These are phyloP conservation scores for Talaromyces sp. DNA, from an alignment of 2,329 filamentous ascomycete species.

Conservation along the genomic window DNA sequence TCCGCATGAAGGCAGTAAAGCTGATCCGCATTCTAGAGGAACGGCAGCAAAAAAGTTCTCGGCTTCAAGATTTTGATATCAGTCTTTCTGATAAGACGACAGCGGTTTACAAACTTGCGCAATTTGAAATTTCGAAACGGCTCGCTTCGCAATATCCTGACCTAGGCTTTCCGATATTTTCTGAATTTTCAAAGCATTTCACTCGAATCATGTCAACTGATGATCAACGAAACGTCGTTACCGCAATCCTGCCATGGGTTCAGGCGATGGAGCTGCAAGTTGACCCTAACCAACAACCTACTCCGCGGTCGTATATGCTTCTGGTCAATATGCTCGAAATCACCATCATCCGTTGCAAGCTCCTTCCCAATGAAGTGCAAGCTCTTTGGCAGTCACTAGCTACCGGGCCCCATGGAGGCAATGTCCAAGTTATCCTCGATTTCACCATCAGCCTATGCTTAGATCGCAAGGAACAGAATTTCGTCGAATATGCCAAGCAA, in stretches of 20 bases:
- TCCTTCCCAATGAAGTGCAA: slow-evolving; percentile 92
- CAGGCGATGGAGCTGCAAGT: slow-evolving; percentile 89
- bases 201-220: slow-evolving; percentile 71
- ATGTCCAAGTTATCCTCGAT: slow-evolving; percentile 89
- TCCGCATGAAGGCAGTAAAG: slow-evolving; percentile 80
- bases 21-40: slow-evolving; percentile 79
- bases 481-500: slow-evolving; percentile 96
- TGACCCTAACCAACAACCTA: slow-evolving; percentile 86
- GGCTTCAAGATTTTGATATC: slow-evolving; percentile 95
- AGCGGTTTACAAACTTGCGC: slow-evolving; percentile 93
- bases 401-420: slow-evolving; percentile 85
- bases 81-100: slow-evolving; percentile 98
- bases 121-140: slow-evolving; percentile 92
- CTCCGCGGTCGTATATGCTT: slow-evolving; percentile 87
- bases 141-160: slow-evolving; percentile 85
- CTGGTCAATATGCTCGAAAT: slow-evolving; percentile 94
- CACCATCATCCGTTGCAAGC: slow-evolving; percentile 84
- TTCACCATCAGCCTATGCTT: slow-evolving; percentile 94
- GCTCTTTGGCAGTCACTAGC: slow-evolving; percentile 95
- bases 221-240: slow-evolving; percentile 88
- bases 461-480: slow-evolving; percentile 93
- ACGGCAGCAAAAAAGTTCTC: slow-evolving; percentile 77
- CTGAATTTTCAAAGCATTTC: slow-evolving; percentile 91
- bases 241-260: slow-evolving; percentile 92
- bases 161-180: slow-evolving; percentile 88